Conservation (phyloP, 306 rosid genomes). For the Quercus mongolica region DNA sequence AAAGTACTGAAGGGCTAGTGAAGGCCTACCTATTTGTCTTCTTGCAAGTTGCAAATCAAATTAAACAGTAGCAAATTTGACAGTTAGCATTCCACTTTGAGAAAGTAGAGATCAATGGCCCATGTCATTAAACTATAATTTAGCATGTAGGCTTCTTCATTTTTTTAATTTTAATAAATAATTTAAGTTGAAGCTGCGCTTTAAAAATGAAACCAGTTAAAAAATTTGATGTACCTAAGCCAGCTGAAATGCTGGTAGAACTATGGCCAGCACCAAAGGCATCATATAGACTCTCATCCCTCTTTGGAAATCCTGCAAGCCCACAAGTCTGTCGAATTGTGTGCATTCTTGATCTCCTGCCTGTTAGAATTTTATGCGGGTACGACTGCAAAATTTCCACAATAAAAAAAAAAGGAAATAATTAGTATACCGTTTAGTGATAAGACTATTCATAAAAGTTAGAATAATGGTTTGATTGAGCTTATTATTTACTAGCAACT, state of each 20-base stretch:
- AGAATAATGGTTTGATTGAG: no score
- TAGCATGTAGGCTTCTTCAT: not conserved
- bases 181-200: not conserved
- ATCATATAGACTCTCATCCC: conserved; percentile 58
- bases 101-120: no score
- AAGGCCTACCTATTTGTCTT: no score
- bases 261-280: conserved; percentile 71
- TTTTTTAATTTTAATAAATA: not conserved
- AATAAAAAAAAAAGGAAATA: not conserved
- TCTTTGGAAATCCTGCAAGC: conserved; percentile 69
- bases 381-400: conserved; percentile 38
- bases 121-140: no score
- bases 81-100: no score
- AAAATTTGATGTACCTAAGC: conserved; percentile 38
- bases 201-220: not conserved
- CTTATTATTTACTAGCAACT: no score
- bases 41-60: no score
- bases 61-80: no score
- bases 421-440: no score
- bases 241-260: conserved; percentile 71
- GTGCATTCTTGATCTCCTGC: conserved; percentile 64
- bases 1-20: no score
- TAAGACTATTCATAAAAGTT: no score
- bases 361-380: conserved; percentile 64
- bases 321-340: conserved; percentile 61